Conservation (phyloP, 495 filamentous ascomycete species). For the Friedmanniomyces simplex region DNA sequence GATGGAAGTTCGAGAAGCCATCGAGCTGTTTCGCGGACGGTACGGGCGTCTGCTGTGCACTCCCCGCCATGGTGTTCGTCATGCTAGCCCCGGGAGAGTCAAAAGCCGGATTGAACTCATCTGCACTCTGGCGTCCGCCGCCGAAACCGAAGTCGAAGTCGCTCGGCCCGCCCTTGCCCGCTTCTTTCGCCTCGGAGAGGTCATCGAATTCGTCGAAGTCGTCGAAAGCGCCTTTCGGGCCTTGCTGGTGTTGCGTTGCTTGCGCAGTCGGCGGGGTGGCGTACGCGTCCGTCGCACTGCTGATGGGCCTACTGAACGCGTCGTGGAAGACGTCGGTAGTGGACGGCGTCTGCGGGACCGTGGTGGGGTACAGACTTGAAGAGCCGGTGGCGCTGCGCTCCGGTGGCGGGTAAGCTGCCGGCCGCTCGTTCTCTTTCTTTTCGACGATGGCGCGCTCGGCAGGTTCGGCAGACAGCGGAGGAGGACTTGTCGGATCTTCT, state of each 20-base stretch:
- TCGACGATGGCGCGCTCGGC: not conserved
- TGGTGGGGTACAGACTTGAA: constrained; percentile 21
- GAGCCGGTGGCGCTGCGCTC: constrained; percentile 31
- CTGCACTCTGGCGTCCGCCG: constrained; percentile 34
- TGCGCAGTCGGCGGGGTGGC: not conserved
- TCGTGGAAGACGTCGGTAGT: constrained; percentile 24
- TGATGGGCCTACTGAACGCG: constrained; percentile 39
- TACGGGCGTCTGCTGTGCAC: constrained; percentile 9
- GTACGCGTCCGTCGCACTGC: constrained; percentile 21
- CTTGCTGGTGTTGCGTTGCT: not conserved
- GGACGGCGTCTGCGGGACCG: not conserved
- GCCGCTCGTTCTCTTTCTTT: not conserved
- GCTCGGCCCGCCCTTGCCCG: constrained; percentile 51
- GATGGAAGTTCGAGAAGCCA: constrained; percentile 44
- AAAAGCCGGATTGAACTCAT: constrained; percentile 64
- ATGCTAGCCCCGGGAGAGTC: constrained; percentile 39
- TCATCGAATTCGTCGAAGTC: constrained; percentile 84
- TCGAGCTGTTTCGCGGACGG: constrained; percentile 38
- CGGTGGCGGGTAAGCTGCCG: constrained; percentile 16
- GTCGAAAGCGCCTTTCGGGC: constrained; percentile 19
- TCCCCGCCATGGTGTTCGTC: constrained; percentile 54
- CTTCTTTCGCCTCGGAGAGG: constrained; percentile 80
- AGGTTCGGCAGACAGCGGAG: constrained; percentile 13
- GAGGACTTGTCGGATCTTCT: constrained; percentile 48
- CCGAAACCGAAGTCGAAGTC: constrained; percentile 43